Conservation (phyloP, 495 filamentous ascomycete genomes). For the Tuber melanosporum region DNA sequence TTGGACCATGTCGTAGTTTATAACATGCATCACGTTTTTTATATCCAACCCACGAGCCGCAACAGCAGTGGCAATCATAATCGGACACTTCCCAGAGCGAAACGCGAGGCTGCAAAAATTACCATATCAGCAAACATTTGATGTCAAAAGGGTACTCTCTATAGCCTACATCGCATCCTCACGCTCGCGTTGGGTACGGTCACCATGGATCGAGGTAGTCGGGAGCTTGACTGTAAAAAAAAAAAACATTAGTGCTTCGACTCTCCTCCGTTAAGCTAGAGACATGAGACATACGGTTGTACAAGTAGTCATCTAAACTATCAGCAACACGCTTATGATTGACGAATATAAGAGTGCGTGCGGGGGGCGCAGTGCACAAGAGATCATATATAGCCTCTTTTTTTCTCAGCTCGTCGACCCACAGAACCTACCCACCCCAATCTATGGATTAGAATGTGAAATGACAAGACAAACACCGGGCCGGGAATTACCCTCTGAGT, state of each 20-base stretch:
- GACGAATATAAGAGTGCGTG: slow-evolving; percentile 86
- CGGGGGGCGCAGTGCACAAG: slow-evolving; percentile 58
- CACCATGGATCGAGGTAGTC: slow-evolving; percentile 75
- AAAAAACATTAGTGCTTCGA: slow-evolving; percentile 4
- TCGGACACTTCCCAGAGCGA: slow-evolving; percentile 62
- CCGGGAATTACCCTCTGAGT: slow-evolving; percentile 50
- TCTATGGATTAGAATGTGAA: not conserved
- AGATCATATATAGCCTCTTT: slow-evolving; percentile 65
- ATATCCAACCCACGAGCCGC: slow-evolving; percentile 88
- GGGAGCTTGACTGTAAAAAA: slow-evolving; percentile 52
- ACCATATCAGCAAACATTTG: slow-evolving; percentile 1
- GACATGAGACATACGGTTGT: slow-evolving; percentile 48
- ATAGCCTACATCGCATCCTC: slow-evolving; percentile 78
- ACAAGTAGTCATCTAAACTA: slow-evolving; percentile 78
- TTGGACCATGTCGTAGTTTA: slow-evolving; percentile 93
- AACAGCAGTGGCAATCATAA: slow-evolving; percentile 79
- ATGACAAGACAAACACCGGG: slow-evolving; percentile 34
- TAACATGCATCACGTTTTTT: slow-evolving; percentile 74
- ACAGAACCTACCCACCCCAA: slow-evolving; percentile 50
- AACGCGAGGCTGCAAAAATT: slow-evolving; percentile 55
- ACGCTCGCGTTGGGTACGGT: slow-evolving; percentile 83
- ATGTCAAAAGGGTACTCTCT: not conserved
- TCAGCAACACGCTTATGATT: slow-evolving; percentile 71
- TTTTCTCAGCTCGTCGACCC: slow-evolving; percentile 57
- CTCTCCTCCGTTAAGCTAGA: not conserved